Conservation (phyloP, 1,284 basidiomycete genomes). For the Exobasidium cylindrosporum region DNA sequence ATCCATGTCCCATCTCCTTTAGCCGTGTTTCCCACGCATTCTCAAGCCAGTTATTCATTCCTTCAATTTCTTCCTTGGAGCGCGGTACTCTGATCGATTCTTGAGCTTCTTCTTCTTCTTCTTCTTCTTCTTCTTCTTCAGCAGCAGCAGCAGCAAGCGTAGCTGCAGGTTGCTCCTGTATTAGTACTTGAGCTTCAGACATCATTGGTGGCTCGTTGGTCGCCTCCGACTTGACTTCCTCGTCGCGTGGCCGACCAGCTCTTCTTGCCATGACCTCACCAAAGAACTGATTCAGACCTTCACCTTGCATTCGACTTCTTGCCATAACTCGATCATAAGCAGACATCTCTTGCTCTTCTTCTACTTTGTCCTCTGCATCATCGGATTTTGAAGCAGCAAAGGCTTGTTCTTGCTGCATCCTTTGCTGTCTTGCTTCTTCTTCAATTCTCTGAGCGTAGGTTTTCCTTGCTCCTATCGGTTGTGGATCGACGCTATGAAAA, state of each 20-base stretch:
- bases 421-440: slow-evolving; percentile 5
- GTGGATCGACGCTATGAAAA: slow-evolving; percentile 11
- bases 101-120: not conserved
- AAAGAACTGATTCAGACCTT: slow-evolving; percentile 12
- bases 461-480: not conserved
- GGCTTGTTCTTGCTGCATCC: not conserved
- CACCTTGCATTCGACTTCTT: slow-evolving; percentile 11
- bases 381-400: not conserved
- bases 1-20: slow-evolving; percentile 10
- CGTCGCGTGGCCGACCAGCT: not conserved
- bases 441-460: not conserved
- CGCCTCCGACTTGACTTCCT: not conserved
- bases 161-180: not conserved
- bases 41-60: slow-evolving; percentile 4
- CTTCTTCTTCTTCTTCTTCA: not conserved
- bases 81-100: not conserved
- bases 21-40: slow-evolving; percentile 11
- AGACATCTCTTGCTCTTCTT: slow-evolving; percentile 2
- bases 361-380: not conserved
- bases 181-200: not conserved
- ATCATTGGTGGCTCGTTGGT: not conserved
- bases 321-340: slow-evolving; percentile 13
- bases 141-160: not conserved
- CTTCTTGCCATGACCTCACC: slow-evolving; percentile 3
- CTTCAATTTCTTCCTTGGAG: not conserved